These are phyloP conservation scores for Calonectria naviculata DNA, from an alignment of 2,329 filamentous ascomycete genomes.

Conservation along the genomic window DNA sequence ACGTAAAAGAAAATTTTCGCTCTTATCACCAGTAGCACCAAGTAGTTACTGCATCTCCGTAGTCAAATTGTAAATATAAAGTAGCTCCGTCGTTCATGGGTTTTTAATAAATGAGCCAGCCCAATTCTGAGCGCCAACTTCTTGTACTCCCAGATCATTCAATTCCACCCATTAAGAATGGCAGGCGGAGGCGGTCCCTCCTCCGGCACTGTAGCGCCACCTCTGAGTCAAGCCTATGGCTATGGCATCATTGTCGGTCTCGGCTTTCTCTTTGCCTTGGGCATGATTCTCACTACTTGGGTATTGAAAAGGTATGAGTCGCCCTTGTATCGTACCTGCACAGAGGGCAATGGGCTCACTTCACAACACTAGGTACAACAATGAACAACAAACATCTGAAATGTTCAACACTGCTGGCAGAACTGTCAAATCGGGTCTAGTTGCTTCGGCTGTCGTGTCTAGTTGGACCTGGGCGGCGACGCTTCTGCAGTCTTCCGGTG, in stretches of 20 bases:
- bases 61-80: neutral
- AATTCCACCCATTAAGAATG: neutral
- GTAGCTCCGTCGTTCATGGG: neutral
- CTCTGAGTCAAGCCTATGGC: conserved; percentile 70
- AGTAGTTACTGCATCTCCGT: neutral
- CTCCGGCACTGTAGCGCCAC: conserved; percentile 33
- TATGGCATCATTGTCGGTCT: conserved; percentile 83
- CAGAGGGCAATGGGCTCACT: neutral
- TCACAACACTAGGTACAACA: conserved; percentile 51
- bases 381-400: conserved; percentile 86
- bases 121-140: neutral
- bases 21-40: neutral
- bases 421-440: conserved; percentile 87
- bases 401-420: conserved; percentile 91
- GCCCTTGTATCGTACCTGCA: no score
- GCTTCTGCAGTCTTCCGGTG: neutral
- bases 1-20: neutral
- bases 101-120: neutral
- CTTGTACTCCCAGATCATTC: neutral
- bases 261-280: conserved; percentile 78
- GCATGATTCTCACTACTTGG: conserved; percentile 78
- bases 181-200: neutral
- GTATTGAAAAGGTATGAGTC: conserved; percentile 61
- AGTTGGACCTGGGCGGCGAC: conserved; percentile 70
- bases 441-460: conserved; percentile 87